A percentile compares a stretch with the other conserved stretches of the same genome.
phyloP scores from a whole-genome alignment of 2,329 filamentous ascomycete species.

The Cadophora sp. region DNA sequence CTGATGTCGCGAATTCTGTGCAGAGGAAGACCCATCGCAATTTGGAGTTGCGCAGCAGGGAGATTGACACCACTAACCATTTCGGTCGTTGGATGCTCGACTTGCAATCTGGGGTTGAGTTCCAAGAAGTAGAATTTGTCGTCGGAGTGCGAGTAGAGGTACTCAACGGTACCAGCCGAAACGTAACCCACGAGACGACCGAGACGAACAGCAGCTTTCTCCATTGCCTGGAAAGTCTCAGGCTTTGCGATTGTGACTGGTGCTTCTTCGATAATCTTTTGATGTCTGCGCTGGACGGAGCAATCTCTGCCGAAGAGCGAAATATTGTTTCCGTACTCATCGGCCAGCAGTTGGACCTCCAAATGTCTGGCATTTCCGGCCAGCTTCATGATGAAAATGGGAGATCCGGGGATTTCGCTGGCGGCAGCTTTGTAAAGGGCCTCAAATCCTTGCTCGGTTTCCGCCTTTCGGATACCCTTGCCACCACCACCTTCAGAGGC shows the following conservation, averaged over 20 bases:
- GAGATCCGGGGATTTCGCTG: slow-evolving; percentile 96
- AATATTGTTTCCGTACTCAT: slow-evolving; percentile 99
- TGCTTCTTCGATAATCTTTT: slow-evolving; percentile 99
- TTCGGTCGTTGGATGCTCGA: slow-evolving; percentile 98
- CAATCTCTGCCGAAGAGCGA: slow-evolving; percentile 98
- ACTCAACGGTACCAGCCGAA: slow-evolving; percentile 97
- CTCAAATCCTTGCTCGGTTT: slow-evolving; percentile 83
- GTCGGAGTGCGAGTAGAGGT: slow-evolving; percentile 96
- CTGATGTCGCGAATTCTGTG: slow-evolving; percentile 97
- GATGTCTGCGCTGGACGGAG: slow-evolving; percentile 96
- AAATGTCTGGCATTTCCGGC: slow-evolving; percentile 95
- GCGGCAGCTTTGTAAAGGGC: slow-evolving; percentile 93
- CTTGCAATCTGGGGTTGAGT: slow-evolving; percentile 97
- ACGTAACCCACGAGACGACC: slow-evolving; percentile 97
- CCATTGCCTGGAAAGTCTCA: slow-evolving; percentile 93
- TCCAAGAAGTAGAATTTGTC: slow-evolving; percentile 99
- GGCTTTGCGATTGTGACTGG: slow-evolving; percentile 94
- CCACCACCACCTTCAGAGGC: slow-evolving; percentile 99
- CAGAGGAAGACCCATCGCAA: slow-evolving; percentile 97
- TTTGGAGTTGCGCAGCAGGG: slow-evolving; percentile 95
- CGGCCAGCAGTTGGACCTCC: slow-evolving; percentile 95
- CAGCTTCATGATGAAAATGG: slow-evolving; percentile 99
- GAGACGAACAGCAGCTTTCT: slow-evolving; percentile 92
- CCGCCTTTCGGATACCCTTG: slow-evolving; percentile 97
- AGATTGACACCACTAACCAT: slow-evolving; percentile 99